Percentiles rank a stretch among this genome's conserved stretches.
These are phyloP conservation scores for Cicer chorassanicum DNA, from an alignment of 306 rosid genomes.

Conservation along the genomic window DNA sequence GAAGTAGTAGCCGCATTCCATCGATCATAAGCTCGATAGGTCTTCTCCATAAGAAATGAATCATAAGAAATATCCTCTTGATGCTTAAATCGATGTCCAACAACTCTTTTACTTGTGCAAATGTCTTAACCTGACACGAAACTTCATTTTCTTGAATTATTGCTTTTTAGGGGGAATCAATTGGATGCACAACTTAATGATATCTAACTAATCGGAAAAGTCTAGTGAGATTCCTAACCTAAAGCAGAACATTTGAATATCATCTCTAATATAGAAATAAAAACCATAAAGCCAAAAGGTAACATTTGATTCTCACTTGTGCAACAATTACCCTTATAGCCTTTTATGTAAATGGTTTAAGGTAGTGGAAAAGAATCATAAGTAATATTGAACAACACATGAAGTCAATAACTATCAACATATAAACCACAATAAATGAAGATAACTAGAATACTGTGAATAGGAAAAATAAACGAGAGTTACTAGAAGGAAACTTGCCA, in stretches of 20 bases:
- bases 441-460: conserved; percentile 11
- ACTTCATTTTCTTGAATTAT: conserved; percentile 47
- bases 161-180: conserved; percentile 43
- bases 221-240: conserved; percentile 81
- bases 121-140: conserved; percentile 42
- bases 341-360: conserved; percentile 73
- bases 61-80: conserved; percentile 62
- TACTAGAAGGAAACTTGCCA: conserved; percentile 87
- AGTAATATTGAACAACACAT: conserved; percentile 76
- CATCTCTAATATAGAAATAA: conserved; percentile 22
- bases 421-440: conserved; percentile 33
- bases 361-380: conserved; percentile 81
- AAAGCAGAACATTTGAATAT: conserved; percentile 43
- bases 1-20: conserved; percentile 50
- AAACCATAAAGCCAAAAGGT: conserved; percentile 9
- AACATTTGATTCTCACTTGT: conserved; percentile 64
- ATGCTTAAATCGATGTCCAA: conserved; percentile 44
- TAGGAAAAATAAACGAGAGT: conserved; percentile 20
- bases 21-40: conserved; percentile 77
- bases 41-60: conserved; percentile 66
- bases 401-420: conserved; percentile 49
- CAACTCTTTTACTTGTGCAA: conserved; percentile 44
- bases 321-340: conserved; percentile 77
- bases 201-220: conserved; percentile 70
- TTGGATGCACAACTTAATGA: conserved; percentile 45